phyloP scores from a whole-genome alignment of 2,329 filamentous ascomycete species.

The Hymenoscyphus salicellus region DNA sequence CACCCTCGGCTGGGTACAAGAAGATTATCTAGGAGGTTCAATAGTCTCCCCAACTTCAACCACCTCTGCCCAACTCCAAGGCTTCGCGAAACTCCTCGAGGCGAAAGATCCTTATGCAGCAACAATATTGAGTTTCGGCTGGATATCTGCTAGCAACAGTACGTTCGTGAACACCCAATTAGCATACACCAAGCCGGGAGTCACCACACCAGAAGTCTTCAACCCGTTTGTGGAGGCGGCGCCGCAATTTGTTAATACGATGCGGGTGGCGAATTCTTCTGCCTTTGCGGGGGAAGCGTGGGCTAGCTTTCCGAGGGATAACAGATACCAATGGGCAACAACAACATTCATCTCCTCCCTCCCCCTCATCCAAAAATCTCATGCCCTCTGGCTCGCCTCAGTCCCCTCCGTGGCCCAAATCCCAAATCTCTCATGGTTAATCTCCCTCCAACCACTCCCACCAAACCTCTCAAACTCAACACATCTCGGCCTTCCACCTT shows the following conservation, averaged over 20 bases:
- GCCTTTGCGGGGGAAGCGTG: not conserved
- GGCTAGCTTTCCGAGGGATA: not conserved
- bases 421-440: not conserved
- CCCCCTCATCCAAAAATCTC: not conserved
- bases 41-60: not conserved
- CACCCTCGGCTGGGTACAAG: not conserved
- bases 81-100: not conserved
- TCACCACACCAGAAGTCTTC: not conserved
- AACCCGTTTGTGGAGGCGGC: not conserved
- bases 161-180: not conserved
- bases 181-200: not conserved
- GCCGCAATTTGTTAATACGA: not conserved
- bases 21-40: not conserved
- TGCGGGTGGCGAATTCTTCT: not conserved
- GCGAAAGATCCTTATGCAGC: not conserved
- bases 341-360: not conserved
- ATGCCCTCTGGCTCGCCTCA: not conserved
- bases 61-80: not conserved
- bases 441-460: not conserved
- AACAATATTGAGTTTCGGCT: not conserved
- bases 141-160: not conserved
- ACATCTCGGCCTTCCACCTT: not conserved
- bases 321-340: not conserved
- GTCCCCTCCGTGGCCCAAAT: not conserved
- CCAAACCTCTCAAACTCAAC: not conserved